Evolutionary conservation across 2,329 filamentous ascomycete species (phyloP).

Genomic region (Phaeosphaeriaceae sp.): DNA sequence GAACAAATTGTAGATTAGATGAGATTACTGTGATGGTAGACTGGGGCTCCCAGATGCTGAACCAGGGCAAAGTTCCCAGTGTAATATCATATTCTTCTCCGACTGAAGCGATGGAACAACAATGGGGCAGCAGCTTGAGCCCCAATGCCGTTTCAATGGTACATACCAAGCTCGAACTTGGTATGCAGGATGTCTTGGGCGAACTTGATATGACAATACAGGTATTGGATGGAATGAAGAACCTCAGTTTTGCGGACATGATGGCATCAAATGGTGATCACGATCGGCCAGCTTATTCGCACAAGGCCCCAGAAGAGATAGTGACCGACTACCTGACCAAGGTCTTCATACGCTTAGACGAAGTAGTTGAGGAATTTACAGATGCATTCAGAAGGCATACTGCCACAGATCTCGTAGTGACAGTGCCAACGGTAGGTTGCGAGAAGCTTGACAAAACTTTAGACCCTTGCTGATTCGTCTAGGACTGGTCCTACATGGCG

Average conservation of each 20-base stretch:
- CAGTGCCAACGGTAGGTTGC: constrained; percentile 25
- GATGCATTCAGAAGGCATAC: constrained; percentile 8
- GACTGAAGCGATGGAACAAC: constrained; percentile 13
- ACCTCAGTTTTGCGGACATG: constrained; percentile 24
- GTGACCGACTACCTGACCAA: constrained; percentile 36
- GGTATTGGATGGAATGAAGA: constrained; percentile 35
- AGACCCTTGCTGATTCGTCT: not conserved
- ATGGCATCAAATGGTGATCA: constrained; percentile 3
- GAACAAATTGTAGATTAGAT: constrained; percentile 12
- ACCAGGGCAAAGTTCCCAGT: constrained; percentile 35
- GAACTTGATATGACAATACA: constrained; percentile 37
- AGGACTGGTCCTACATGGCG: constrained; percentile 38
- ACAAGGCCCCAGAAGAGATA: constrained; percentile 33
- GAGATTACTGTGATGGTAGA: constrained; percentile 31
- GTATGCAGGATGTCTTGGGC: constrained; percentile 20
- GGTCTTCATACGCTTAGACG: constrained; percentile 22
- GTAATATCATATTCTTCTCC: constrained; percentile 35
- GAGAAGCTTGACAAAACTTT: not conserved
- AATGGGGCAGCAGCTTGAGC: constrained; percentile 33
- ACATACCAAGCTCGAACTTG: constrained; percentile 40
- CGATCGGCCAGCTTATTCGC: constrained; percentile 25
- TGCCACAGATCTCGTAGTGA: constrained; percentile 37
- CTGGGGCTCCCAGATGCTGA: constrained; percentile 32
- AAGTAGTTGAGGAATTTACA: constrained; percentile 15
- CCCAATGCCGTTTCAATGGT: constrained; percentile 33